Evolutionary conservation across 2,329 filamentous ascomycete genomes (phyloP), one percentile per base, ranked within the genome.

Genomic region (Huntiella savannae): DNA sequence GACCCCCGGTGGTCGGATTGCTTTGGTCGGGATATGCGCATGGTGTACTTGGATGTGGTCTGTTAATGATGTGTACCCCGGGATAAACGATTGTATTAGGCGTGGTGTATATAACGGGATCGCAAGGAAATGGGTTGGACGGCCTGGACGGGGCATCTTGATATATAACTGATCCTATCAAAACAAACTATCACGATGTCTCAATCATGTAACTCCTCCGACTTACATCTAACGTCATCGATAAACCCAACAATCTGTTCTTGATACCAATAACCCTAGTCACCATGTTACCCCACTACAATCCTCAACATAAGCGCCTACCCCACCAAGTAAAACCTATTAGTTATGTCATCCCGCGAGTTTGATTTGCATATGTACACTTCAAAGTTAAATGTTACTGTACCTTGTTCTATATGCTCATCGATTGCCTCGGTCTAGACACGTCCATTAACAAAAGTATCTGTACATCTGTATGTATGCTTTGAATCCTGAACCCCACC

Each of bases 1-100:
- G 1, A 85, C 86, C 0, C 83, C 82, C 0, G 83, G 62, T 0
- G 85, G 85, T 22, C 86, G 68, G 43, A 94, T 64, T 1, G 85
- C 84, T 46, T 70, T 70, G 32, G 65, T 58, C 0, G 82, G 80
- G 7, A 88, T 62, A 4, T 28, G 2, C 1, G 3, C 2, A 8
- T 28, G 22, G 7, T 28, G 22, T 8, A 10, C 12, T 16, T 10
- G 66, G 33, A 79, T 69, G 51, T 79, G 71, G 22, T 70, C 62
- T 48, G 64, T 68, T 57, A 92, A 87, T 5, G 65, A 56, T 4
- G 67, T 61, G 4, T 92, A 60, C 15, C 71, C 76, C 2, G 61
- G 59, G n/a, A 74, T 66, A 1, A 94, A 68, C 56, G 86, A 77
- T 0, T 72, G 66, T 11, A 73, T 67, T 2, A 78, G 82, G 5